A percentile compares a stretch with the other conserved stretches of the same genome.
Conservation (phyloP, 345 rosid species). For the Aurinia saxatilis region DNA sequence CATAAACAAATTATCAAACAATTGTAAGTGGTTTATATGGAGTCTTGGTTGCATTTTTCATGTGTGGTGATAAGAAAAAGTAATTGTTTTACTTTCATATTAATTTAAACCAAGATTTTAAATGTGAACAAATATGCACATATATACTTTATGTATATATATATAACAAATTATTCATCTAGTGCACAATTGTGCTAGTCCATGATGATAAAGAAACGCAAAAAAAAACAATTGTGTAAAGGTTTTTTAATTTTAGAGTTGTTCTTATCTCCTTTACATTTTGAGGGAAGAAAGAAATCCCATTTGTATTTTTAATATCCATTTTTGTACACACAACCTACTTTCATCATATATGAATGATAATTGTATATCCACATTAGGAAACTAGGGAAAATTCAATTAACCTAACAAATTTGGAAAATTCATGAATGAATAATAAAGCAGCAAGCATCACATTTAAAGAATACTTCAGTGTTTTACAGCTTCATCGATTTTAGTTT, state of each 20-base stretch:
- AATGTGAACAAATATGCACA: too few species aligned
- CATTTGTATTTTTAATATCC: conserved; percentile 4
- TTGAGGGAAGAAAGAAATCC: conserved; percentile 5
- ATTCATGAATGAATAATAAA: conserved; percentile 7
- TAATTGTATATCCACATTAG: conserved; percentile 4
- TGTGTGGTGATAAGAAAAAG: too few species aligned
- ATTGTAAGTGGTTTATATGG: too few species aligned
- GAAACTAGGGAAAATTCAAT: conserved; percentile 6
- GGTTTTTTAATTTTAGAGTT: not conserved
- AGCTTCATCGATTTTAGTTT: not conserved
- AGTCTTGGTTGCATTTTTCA: too few species aligned
- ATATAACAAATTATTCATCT: not conserved
- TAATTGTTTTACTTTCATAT: not conserved
- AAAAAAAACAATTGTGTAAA: not conserved
- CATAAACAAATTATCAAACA: too few species aligned
- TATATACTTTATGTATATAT: not conserved
- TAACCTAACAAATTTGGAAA: conserved; percentile 7
- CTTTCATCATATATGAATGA: conserved; percentile 11
- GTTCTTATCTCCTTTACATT: conserved; percentile 22
- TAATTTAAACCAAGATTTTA: too few species aligned
- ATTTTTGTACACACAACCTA: conserved; percentile 17
- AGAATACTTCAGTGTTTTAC: not conserved
- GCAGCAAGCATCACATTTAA: not conserved
- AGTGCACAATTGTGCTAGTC: not conserved
- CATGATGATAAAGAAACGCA: conserved; percentile 2